Evolutionary conservation across 2,329 filamentous ascomycete genomes (phyloP), one percentile per base, ranked within the genome.

Genomic region (Aspergillus sp.): DNA sequence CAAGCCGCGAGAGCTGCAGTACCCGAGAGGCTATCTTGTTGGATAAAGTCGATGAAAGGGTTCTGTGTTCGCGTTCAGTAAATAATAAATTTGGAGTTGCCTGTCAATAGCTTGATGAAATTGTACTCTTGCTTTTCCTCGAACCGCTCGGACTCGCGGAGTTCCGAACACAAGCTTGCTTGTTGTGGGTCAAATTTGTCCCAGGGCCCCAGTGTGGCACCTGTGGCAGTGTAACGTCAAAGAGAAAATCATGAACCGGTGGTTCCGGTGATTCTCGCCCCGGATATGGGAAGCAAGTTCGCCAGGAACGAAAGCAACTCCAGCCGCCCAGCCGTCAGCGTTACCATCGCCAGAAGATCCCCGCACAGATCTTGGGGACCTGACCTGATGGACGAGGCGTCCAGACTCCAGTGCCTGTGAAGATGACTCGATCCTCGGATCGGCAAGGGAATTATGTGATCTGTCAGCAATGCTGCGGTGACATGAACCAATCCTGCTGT

Each of bases 11-110:
- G 66, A 68, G 38, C 59, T 71, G 45, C 60, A 66, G 22, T 69
- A 70, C 61, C 69, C 68, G 23, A 48, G 54, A 17, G 68, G 68
- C 9, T 65, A 64, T 54, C 57, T 69, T 34, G 63, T 70, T 51
- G 30, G 34, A 47, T 61, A 31, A 58, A 41, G 25, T 8, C 25
- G 19, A 38, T 54, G 50, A 47, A 28, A 1, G 25, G 6, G 5
- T 51, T 6, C 47, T 45, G 46, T 41, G 19, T 19, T 2, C 19
- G 19, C 19, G 19, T 8, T 59, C 11, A 25, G 30, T 28, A 25
- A 15, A 15, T 41, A 19, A 31, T 31, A 25, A 51, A 51, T 51
- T 30, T 28, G 15, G 47, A n/a, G 17, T 51, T 5, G 49, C 15
- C 23, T 13, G 48, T 31, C 48, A 51, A 30, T 51, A 25, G 45